Base-by-base conservation (phyloP, 257 asterid species). In the Craterostigma plantagineum region DNA sequence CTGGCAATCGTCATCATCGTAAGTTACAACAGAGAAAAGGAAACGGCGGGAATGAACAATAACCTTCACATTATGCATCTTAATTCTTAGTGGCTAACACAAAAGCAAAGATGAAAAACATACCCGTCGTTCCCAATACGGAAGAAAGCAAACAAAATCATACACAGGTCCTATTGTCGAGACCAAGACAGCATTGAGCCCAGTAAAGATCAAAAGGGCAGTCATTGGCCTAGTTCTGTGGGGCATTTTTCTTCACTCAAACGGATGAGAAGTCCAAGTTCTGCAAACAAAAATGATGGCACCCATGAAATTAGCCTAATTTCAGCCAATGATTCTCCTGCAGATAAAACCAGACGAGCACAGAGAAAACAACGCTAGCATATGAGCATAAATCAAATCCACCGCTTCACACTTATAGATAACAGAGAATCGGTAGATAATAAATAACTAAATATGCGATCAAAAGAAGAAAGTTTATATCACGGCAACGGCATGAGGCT, bases 171-270 rank as follows among this genome's bases (percentile, higher is more conserved):
- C 51, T 38, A 79, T 67, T 1, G 98, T 79, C 46, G 79, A 62
- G 56, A 82, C 63, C 67, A 87, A 64, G 43, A 72, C 76, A 38
- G 62, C 86, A 41, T 87, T 87, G 16, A 87, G 70, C 55, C 95
- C 93, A 11, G 81, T 75, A 54, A 87, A 87, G 53, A 76, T 54
- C 72, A 87, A 44, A 46, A 82, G 67, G 11, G 77, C 93, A 4
- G 95, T 45, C 95, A 82, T 65, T 12, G 98, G 98, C 14, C 92
- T 72, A 18, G 90, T 70, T 52, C 66, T 85, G 70, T 79, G 92
- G 9, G 98, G 95, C 98, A 87, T 87, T 59, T 62, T 53, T 52
- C n/a, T n/a, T n/a, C n/a, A n/a, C n/a, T n/a, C n/a, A n/a, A n/a
- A n/a, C n/a, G n/a, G n/a, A n/a, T n/a, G n/a, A 2, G 6, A 23